These are phyloP conservation scores for Rutstroemia sp. DNA, from an alignment of 2,329 filamentous ascomycete genomes.

Conservation along the genomic window DNA sequence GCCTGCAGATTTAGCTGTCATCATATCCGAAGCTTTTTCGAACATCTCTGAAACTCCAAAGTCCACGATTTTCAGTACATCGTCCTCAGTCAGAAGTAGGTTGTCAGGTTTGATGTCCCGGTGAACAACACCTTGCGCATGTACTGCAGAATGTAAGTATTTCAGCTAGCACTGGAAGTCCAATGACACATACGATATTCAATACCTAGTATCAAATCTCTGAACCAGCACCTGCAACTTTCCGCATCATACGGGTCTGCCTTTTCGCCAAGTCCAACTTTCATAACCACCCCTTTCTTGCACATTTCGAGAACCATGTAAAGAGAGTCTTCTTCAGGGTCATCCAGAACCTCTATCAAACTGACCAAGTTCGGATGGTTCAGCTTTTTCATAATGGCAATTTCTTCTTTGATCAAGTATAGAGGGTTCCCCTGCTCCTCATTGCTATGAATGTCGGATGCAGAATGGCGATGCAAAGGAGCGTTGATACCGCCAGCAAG, in stretches of 20 bases:
- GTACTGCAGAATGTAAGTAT: constrained; percentile 48
- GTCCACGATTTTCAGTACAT: constrained; percentile 94
- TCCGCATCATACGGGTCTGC: constrained; percentile 79
- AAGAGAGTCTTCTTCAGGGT: constrained; percentile 88
- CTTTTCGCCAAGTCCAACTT: constrained; percentile 77
- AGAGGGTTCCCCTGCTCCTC: constrained; percentile 64
- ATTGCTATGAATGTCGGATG: constrained; percentile 42
- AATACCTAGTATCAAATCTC: constrained; percentile 88
- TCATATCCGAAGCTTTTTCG: constrained; percentile 79
- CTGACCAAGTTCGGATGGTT: constrained; percentile 92
- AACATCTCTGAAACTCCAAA: constrained; percentile 99
- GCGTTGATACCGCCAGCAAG: constrained; percentile 36
- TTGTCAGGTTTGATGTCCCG: constrained; percentile 98
- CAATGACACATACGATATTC: constrained; percentile 66
- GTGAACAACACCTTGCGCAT: constrained; percentile 90
- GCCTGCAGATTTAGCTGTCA: constrained; percentile 84
- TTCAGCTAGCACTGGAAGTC: neutral
- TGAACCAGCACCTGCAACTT: constrained; percentile 82
- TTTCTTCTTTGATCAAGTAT: constrained; percentile 87
- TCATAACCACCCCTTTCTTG: constrained; percentile 96
- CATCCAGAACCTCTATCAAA: constrained; percentile 89
- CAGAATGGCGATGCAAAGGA: constrained; percentile 44
- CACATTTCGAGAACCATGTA: constrained; percentile 99
- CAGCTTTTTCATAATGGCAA: constrained; percentile 98
- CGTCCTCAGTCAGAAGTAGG: constrained; percentile 78